Conservation (phyloP, 1,284 basidiomycete species). For the Acaromyces ingoldii region DNA sequence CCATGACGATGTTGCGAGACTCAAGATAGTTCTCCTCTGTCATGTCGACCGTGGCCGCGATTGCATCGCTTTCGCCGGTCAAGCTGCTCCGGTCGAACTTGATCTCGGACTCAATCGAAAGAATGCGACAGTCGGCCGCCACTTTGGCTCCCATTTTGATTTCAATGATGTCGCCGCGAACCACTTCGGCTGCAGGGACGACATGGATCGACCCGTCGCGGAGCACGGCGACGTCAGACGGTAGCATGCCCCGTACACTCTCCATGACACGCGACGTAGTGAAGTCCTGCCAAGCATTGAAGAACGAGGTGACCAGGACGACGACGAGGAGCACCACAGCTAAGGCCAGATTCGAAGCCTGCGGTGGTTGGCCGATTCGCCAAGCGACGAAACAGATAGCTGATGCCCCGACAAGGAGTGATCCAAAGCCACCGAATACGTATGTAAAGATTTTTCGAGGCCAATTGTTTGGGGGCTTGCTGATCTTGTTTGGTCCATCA, state of each 20-base stretch:
- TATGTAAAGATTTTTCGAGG: constrained; percentile 58
- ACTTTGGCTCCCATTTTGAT: constrained; percentile 54
- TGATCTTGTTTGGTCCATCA: constrained; percentile 57
- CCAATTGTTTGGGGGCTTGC: constrained; percentile 56
- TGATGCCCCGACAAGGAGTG: constrained; percentile 59
- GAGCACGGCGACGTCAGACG: constrained; percentile 59
- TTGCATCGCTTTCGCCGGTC: constrained; percentile 61
- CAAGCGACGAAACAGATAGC: constrained; percentile 59
- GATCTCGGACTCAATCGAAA: constrained; percentile 57
- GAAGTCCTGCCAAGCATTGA: constrained; percentile 55
- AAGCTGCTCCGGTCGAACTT: constrained; percentile 62
- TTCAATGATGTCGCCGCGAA: constrained; percentile 64
- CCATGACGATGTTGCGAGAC: constrained; percentile 62
- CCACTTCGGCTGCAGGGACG: constrained; percentile 63
- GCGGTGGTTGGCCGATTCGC: constrained; percentile 56
- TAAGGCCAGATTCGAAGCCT: constrained; percentile 58
- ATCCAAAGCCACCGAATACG: constrained; percentile 61
- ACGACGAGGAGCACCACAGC: constrained; percentile 53
- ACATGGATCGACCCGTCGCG: constrained; percentile 61
- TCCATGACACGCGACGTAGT: constrained; percentile 43
- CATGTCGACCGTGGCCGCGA: constrained; percentile 57
- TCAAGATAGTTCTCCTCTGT: constrained; percentile 58
- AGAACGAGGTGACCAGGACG: constrained; percentile 53
- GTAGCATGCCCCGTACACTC: constrained; percentile 59
- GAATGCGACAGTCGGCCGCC: constrained; percentile 55